Evolutionary conservation across 352 stramenopile genomes (phyloP).

Genomic region (Elongisporangium undulatum): DNA sequence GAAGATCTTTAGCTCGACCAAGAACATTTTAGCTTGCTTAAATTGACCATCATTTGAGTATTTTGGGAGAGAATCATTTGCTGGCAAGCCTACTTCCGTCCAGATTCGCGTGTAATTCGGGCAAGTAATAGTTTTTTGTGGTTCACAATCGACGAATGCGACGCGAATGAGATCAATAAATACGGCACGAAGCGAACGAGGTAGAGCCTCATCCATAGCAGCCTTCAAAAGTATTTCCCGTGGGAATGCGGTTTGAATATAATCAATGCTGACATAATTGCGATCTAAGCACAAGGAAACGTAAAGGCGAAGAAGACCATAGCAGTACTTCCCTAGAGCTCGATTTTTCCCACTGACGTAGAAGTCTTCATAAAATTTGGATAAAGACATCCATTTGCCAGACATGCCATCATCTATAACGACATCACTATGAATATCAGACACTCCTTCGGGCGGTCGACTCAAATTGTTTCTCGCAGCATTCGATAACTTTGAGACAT

Average conservation of each 20-base stretch:
- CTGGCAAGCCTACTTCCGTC: conserved; percentile 38
- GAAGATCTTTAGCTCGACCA: conserved; percentile 37
- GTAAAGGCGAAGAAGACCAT: conserved; percentile 64
- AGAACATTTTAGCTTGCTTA: conserved; percentile 39
- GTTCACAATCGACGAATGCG: conserved; percentile 66
- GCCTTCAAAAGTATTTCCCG: conserved; percentile 41
- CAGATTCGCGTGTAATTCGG: conserved; percentile 71
- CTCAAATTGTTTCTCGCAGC: conserved; percentile 25
- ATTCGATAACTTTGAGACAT: conserved; percentile 14
- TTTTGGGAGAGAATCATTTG: conserved; percentile 20
- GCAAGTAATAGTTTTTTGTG: conserved; percentile 49
- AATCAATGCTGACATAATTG: conserved; percentile 76
- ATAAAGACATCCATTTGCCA: conserved; percentile 38
- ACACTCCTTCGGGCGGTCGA: background rate
- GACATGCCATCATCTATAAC: background rate
- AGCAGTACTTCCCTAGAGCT: conserved; percentile 60
- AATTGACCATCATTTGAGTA: conserved; percentile 30
- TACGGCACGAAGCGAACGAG: conserved; percentile 54
- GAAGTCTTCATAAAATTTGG: conserved; percentile 62
- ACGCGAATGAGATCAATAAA: conserved; percentile 65
- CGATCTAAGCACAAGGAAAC: conserved; percentile 65
- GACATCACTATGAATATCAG: background rate
- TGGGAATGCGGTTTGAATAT: conserved; percentile 58
- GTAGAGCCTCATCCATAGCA: conserved; percentile 38
- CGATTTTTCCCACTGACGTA: conserved; percentile 42